Evolutionary conservation across 305 asterid genomes (phyloP), one percentile per base, ranked within the genome.

Genomic region (Ajuga reptans): DNA sequence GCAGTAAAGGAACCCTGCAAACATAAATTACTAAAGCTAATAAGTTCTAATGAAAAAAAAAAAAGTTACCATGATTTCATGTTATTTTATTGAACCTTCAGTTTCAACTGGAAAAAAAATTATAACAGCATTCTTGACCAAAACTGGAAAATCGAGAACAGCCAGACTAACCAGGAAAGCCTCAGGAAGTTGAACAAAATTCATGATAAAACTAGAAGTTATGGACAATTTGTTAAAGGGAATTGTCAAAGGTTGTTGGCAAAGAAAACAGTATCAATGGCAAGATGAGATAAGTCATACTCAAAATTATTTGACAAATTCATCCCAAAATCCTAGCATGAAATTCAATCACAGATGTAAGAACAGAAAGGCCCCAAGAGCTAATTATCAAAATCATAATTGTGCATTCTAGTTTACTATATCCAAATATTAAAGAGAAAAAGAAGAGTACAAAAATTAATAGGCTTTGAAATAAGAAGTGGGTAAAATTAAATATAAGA

Each of bases 1-100:
- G 81, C 72, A 53, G 54, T 77, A 68, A 93, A 67, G 72, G 96
- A 86, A 56, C 76, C 79, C 99, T 93, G 86, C 52, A 80, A 61
- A 76, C 69, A 72, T 6, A 68, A 60, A 80, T 63, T 12, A 57
- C 36, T 59, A 63, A 53, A 56, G 73, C 73, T 53, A 72, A 66
- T 37, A 34, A 55, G 45, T 58, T 74, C 36, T 57, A 49, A 16
- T n/a, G 77, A 66, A 55, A 77, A 56, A 47, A 31, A 15, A 15
- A 55, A 21, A 21, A n/a, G n/a, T 16, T 4, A 70, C 47, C 57
- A 61, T 54, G 74, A 63, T 45, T 66, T 46, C 37, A 56, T 61
- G 46, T 27, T 57, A 42, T 64, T 47, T 41, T 72, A 9, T 27
- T 31, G 17, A 51, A 27, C 42, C 10, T n/a, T 33, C 17, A 36